Base-by-base conservation (phyloP, 805 yeast species). In the Metschnikowia similis region DNA sequence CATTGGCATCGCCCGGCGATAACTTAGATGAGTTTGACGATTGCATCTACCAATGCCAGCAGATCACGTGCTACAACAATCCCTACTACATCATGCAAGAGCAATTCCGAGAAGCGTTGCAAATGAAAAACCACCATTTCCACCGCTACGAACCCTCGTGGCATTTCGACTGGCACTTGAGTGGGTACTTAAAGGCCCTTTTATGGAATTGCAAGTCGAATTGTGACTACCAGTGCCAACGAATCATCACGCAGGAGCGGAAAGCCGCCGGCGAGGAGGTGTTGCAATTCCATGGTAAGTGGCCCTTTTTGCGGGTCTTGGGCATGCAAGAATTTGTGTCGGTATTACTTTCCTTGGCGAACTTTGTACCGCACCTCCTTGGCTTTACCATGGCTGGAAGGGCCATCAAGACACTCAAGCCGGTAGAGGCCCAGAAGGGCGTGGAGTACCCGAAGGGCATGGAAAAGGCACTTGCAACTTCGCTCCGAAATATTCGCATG, bases 221-320 rank as follows among this genome's bases (percentile, higher is more conserved):
- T 62, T 94, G 99, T 68, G 98, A 94, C 67, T 94, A 94, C 66
- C 86, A 83, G 58, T 94, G 99, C 65, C 98, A 94, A 66, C 83
- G 89, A 49, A 63, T 81, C 8, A 72, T 92, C 41, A 90, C 96
- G 0, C 60, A 62, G 1, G 70, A 78, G 35, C 72, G 96, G 21
- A 66, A 70, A 13, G 56, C 50, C 0, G 55, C 67, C 2, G 73
- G 76, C n/a, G 74, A 77, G 51, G 84, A 82, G 49, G 70, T 89
- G 0, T 76, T 77, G 37, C 99, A 94, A 65, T 94, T 89, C 69
- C 97, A 94, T 66, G 99, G 99, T 0, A 94, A 94, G 70, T 94
- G 99, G 99, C 98, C 98, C 2, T 94, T 94, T 61, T 54, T 73
- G 14, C 75, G 99, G 45, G 62, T 87, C 0, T 67, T 77, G n/a